A percentile compares a stretch with the other conserved stretches of the same genome.
Evolutionary conservation across 345 rosid genomes (phyloP).

Genomic region (Kernera saxatilis): DNA sequence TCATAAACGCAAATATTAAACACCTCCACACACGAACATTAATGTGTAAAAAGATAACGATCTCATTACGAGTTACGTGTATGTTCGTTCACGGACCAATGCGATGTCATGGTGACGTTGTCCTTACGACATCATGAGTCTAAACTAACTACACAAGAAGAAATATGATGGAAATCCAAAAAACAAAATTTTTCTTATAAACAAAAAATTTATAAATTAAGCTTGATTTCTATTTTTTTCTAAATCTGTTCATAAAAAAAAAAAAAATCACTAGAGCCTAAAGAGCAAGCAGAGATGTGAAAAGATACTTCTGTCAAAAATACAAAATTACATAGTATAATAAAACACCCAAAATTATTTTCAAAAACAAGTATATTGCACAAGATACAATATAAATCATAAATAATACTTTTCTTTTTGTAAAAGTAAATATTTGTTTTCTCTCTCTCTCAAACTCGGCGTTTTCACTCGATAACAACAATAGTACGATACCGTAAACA

Average conservation of each 20-base stretch:
- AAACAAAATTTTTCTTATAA: background rate
- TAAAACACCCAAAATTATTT: no score
- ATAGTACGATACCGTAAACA: background rate
- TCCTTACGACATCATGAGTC: slow-evolving; percentile 14
- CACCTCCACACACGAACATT: slow-evolving; percentile 20
- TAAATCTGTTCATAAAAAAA: background rate
- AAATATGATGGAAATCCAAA: background rate
- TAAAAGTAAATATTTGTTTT: no score
- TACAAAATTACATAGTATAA: background rate
- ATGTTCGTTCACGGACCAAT: slow-evolving; percentile 2
- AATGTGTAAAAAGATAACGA: background rate
- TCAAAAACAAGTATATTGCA: background rate
- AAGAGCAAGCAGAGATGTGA: background rate
- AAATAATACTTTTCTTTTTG: no score
- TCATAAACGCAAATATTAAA: background rate
- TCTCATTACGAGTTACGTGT: slow-evolving; percentile 22
- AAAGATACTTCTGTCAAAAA: no score
- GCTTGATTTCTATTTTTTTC: background rate
- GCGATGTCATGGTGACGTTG: slow-evolving; percentile 28
- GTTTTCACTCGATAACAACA: background rate
- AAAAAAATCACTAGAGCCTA: background rate
- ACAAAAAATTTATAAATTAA: background rate
- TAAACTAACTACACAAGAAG: background rate
- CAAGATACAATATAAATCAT: background rate
- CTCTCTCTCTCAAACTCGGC: background rate